phyloP scores from a whole-genome alignment of 306 rosid genomes.

The Malus asiatica region DNA sequence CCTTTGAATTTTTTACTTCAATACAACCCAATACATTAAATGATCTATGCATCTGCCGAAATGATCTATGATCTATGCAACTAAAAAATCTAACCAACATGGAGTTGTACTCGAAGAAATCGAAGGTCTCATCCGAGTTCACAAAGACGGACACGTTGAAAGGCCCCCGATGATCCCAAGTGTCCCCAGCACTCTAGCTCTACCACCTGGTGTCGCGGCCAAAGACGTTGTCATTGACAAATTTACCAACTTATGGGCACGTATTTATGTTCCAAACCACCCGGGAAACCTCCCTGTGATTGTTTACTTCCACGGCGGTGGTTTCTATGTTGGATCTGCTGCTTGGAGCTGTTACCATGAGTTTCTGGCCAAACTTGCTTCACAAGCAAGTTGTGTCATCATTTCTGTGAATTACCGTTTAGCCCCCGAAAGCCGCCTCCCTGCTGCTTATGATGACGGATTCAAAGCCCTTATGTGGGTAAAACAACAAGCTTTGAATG shows the following conservation, averaged over 20 bases:
- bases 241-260: constrained; percentile 53
- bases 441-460: constrained; percentile 73
- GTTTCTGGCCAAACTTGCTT: constrained; percentile 51
- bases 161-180: constrained; percentile 53
- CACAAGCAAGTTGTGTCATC: constrained; percentile 48
- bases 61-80: no score
- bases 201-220: constrained; percentile 31
- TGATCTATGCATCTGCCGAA: no score
- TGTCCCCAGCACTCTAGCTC: constrained; percentile 38
- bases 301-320: constrained; percentile 88
- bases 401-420: constrained; percentile 60
- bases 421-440: constrained; percentile 77
- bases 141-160: constrained; percentile 58
- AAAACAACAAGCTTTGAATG: constrained; percentile 40
- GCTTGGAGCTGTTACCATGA: constrained; percentile 88
- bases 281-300: constrained; percentile 39
- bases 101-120: constrained; percentile 54
- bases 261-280: constrained; percentile 45
- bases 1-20: neutral
- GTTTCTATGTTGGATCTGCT: constrained; percentile 89
- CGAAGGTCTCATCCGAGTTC: constrained; percentile 64
- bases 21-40: neutral
- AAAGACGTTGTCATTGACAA: constrained; percentile 59
- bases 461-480: constrained; percentile 59
- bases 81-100: constrained; percentile 26